These are phyloP conservation scores for Corchorus capsularis DNA, from an alignment of 345 rosid genomes.

Conservation along the genomic window DNA sequence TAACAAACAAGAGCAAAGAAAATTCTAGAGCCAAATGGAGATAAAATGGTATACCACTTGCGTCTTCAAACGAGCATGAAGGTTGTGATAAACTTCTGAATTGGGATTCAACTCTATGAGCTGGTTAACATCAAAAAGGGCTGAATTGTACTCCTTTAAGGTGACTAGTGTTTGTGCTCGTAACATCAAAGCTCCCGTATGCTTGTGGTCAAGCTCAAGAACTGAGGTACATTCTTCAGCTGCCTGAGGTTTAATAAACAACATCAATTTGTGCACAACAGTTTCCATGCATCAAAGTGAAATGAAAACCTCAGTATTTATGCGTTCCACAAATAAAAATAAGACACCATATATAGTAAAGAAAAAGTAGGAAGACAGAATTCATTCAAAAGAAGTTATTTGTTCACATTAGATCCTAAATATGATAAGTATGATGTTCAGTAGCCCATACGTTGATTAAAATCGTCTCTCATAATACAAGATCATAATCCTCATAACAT, in stretches of 20 bases:
- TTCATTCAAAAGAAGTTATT: neutral
- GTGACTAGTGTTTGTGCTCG: conserved; percentile 93
- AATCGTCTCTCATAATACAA: neutral
- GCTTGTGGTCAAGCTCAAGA: conserved; percentile 87
- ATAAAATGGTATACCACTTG: conserved; percentile 62
- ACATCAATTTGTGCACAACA: conserved; percentile 13
- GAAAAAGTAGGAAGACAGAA: neutral
- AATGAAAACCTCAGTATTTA: neutral
- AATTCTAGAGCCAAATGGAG: neutral
- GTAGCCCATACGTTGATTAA: too few species aligned
- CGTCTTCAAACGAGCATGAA: conserved; percentile 81
- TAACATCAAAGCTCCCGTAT: conserved; percentile 89
- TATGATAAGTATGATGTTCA: too few species aligned
- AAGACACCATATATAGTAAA: neutral
- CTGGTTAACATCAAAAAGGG: conserved; percentile 85
- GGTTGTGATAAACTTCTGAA: conserved; percentile 79
- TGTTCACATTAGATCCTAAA: too few species aligned
- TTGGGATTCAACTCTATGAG: conserved; percentile 82
- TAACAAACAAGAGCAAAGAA: conserved; percentile 5
- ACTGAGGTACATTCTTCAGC: conserved; percentile 92
- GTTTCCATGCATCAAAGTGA: neutral
- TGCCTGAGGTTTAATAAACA: conserved; percentile 49
- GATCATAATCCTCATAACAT: neutral
- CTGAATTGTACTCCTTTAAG: conserved; percentile 79
- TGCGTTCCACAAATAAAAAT: conserved; percentile 1